phyloP scores from a whole-genome alignment of 495 filamentous ascomycete species.

The Hypoxylon fragiforme region DNA sequence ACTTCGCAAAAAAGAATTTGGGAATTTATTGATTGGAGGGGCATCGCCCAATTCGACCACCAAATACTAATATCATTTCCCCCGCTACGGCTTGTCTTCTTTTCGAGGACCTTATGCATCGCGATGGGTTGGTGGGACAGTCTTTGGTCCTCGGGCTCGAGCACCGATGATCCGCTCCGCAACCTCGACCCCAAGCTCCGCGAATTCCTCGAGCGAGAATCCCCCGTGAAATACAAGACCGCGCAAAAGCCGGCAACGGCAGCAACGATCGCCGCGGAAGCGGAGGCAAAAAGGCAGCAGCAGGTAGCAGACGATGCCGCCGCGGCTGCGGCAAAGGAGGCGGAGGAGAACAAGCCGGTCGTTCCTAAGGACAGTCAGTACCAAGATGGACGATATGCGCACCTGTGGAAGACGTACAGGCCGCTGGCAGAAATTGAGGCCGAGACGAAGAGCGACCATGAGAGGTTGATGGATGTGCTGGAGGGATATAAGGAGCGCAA shows the following conservation, averaged over 20 bases:
- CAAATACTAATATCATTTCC: no score
- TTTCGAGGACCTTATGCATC: not conserved
- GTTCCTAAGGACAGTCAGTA: conserved; percentile 49
- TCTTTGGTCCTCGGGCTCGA: conserved; percentile 43
- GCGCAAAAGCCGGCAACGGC: conserved; percentile 6
- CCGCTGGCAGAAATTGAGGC: conserved; percentile 65
- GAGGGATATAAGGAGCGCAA: conserved; percentile 83
- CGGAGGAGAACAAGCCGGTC: not conserved
- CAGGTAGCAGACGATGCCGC: not conserved
- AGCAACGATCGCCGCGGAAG: no score
- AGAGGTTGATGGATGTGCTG: conserved; percentile 73
- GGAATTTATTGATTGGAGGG: no score
- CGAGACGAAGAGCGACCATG: conserved; percentile 67
- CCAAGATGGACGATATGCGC: conserved; percentile 85
- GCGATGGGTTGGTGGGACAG: conserved; percentile 73
- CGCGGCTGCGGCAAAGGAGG: not conserved
- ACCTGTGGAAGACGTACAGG: conserved; percentile 89
- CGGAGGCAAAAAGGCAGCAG: not conserved
- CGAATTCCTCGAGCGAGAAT: conserved; percentile 82
- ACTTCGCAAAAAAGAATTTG: no score
- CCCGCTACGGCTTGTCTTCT: no score
- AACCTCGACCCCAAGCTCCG: conserved; percentile 83
- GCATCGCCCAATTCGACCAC: conserved; percentile 4
- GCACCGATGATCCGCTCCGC: conserved; percentile 68
- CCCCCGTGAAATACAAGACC: conserved; percentile 69